Conservation (phyloP, 1,139 yeast genomes). For the Keqinozyma sinolaborantium region DNA sequence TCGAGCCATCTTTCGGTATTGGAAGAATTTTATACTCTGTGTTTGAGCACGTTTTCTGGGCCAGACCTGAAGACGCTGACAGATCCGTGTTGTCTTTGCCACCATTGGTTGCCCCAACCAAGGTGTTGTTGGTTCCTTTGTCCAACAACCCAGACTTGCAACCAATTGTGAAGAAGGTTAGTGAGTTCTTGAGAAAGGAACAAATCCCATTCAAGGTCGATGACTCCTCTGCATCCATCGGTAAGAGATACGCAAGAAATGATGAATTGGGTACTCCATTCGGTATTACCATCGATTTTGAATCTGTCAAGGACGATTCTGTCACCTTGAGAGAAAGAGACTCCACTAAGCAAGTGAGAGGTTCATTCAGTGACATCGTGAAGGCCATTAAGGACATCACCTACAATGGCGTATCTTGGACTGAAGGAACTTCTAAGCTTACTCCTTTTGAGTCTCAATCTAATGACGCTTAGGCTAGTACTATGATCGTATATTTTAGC, state of each 20-base stretch:
- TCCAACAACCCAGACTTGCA: conserved; percentile 79
- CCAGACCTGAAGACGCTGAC: conserved; percentile 87
- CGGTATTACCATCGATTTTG: conserved; percentile 97
- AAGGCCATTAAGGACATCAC: conserved; percentile 76
- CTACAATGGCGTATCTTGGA: conserved; percentile 75
- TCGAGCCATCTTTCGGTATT: conserved; percentile 99
- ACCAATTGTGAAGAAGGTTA: conserved; percentile 70
- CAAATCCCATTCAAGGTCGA: conserved; percentile 95
- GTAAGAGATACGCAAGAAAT: conserved; percentile 97
- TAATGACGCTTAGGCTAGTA: conserved; percentile 16
- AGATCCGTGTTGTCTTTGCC: conserved; percentile 93
- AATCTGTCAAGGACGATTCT: conserved; percentile 82
- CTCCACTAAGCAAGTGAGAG: conserved; percentile 95
- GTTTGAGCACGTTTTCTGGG: conserved; percentile 94
- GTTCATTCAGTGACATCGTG: conserved; percentile 73
- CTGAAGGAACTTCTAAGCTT: conserved; percentile 72
- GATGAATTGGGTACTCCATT: conserved; percentile 99
- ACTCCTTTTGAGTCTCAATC: conserved; percentile 59
- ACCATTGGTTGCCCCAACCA: conserved; percentile 96
- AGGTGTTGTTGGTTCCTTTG: conserved; percentile 92
- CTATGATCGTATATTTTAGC: conserved; percentile 1
- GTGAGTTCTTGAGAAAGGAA: conserved; percentile 66
- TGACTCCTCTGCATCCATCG: conserved; percentile 96
- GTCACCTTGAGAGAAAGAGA: conserved; percentile 98
- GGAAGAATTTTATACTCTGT: conserved; percentile 94